Conservation (phyloP, 495 filamentous ascomycete genomes). For the Aspergillus bertholletiae region DNA sequence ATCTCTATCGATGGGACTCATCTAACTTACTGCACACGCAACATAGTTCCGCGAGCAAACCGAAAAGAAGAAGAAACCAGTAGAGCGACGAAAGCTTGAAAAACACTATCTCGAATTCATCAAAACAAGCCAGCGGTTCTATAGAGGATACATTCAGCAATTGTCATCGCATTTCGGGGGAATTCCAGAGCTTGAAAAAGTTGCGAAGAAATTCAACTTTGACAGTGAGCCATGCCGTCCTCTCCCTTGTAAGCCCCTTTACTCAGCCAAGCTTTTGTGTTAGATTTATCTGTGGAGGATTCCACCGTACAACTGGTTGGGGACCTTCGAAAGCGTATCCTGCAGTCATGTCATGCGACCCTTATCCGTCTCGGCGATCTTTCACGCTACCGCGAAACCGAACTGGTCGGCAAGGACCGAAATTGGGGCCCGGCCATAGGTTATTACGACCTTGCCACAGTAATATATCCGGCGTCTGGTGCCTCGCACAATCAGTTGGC, state of each 20-base stretch:
- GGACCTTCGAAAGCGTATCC: slow-evolving; percentile 52
- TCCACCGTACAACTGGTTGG: slow-evolving; percentile 38
- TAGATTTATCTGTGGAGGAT: slow-evolving; percentile 37
- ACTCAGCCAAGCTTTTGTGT: slow-evolving; percentile 30
- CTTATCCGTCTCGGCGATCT: slow-evolving; percentile 88
- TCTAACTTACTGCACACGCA: slow-evolving; percentile 12
- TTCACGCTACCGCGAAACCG: slow-evolving; percentile 81
- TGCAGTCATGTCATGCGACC: slow-evolving; percentile 75
- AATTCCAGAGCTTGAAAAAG: slow-evolving; percentile 67
- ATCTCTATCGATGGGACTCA: background rate
- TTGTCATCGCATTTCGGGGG: slow-evolving; percentile 68
- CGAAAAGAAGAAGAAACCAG: slow-evolving; percentile 63
- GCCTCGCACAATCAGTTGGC: slow-evolving; percentile 84
- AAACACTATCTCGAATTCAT: slow-evolving; percentile 80
- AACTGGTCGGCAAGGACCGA: slow-evolving; percentile 58
- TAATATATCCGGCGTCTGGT: slow-evolving; percentile 74
- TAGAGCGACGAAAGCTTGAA: slow-evolving; percentile 74
- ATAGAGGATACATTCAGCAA: slow-evolving; percentile 76
- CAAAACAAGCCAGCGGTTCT: slow-evolving; percentile 82
- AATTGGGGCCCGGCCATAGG: slow-evolving; percentile 78
- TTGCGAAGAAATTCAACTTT: slow-evolving; percentile 65
- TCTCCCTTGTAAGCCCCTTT: slow-evolving; percentile 4
- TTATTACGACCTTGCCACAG: slow-evolving; percentile 80
- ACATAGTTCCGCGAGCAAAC: slow-evolving; percentile 50
- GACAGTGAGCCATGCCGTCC: slow-evolving; percentile 39